Base-by-base conservation (phyloP, 73 alveolate species). In the Breviolum minutum region DNA sequence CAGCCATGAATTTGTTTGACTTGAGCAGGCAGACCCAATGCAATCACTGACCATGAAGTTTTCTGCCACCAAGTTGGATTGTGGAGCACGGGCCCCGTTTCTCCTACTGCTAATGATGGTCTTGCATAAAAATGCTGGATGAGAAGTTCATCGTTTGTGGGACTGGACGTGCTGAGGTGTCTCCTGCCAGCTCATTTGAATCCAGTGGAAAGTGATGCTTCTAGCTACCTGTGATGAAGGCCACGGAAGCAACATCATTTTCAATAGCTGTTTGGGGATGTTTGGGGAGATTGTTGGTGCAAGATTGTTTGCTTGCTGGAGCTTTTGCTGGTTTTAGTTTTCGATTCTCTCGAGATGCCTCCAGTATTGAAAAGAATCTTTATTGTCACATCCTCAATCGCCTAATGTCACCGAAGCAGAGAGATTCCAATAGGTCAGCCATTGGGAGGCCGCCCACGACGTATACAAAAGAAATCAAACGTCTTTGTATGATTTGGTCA, bases 21-120 rank as follows among this genome's bases (percentile, higher is more conserved):
- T 80, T 26, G 27, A 17, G 88, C 68, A 40, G 88, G 68, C 8
- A 40, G 88, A 80, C 54, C 68, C 32, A 29, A 30, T 80, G 88
- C 88, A 80, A 19, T 80, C 69, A 30, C 88, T 80, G 68, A 80
- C 68, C 69, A 80, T 80, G 88, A 80, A 80, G 66, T 80, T 80
- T 48, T 80, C 88, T 12, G 64, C 88, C 66, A 48, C 88, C 64
- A 80, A 80, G 68, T 5, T 80, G 68, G 88, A 80, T 40, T 80
- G 54, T 19, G 88, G 68, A 12, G 88, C 88, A 80, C 32, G 88
- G 88, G 85, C 16, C 60, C 62, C 85, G 54, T 40, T 40, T 40
- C 54, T 73, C 9, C 8, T 29, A 73, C 54, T 73, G 24, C 8
- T 29, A 73, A 73, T 73, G 54, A 19, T 29, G 82, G 82, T 40